Evolutionary conservation across 2,329 filamentous ascomycete species (phyloP).

Genomic region (Apiospora kogelbergensis): DNA sequence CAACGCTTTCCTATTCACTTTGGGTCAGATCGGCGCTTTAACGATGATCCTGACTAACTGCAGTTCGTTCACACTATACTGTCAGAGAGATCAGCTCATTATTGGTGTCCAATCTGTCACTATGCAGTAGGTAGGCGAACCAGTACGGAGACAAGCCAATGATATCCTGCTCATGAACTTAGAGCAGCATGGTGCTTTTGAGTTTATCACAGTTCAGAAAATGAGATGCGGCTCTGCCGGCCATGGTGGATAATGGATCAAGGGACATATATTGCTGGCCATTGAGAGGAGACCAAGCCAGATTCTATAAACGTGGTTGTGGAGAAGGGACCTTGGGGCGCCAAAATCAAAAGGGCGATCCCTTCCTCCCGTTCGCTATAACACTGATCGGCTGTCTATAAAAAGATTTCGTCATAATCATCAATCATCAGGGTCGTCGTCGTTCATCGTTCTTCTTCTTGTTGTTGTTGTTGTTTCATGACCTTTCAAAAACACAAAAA

Average conservation of each 20-base stretch:
- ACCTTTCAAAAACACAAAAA: slow-evolving; percentile 13
- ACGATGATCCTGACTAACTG: no score
- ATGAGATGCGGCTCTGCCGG: neutral
- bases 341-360: neutral
- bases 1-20: no score
- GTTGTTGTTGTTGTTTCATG: slow-evolving; percentile 10
- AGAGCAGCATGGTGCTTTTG: neutral
- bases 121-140: no score
- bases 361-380: neutral
- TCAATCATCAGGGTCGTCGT: slow-evolving; percentile 17
- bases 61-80: no score
- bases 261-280: neutral
- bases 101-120: no score
- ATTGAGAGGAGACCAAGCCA: neutral
- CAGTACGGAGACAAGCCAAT: neutral
- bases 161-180: no score
- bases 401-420: slow-evolving; percentile 16
- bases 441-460: slow-evolving; percentile 1
- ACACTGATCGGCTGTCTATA: neutral
- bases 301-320: neutral
- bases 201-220: neutral
- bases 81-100: no score
- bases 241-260: neutral
- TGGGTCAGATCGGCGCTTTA: no score
- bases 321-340: neutral